Conservation (phyloP, 2,329 filamentous ascomycete species). For the Fusarium abutilonis region DNA sequence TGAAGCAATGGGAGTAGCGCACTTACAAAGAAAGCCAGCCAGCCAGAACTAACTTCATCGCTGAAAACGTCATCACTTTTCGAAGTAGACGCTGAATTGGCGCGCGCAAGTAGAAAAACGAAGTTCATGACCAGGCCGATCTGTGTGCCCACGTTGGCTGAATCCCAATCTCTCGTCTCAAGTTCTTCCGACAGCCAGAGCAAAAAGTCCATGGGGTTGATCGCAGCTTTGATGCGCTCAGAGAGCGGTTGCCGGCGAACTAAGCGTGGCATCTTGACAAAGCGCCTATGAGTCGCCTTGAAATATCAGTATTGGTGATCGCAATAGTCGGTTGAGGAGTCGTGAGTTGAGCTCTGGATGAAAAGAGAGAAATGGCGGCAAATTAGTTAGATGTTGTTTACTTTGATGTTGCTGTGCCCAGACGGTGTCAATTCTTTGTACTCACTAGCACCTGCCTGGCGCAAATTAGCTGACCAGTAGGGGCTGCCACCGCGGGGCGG, state of each 20-base stretch:
- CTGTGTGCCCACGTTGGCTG: slow-evolving; percentile 78
- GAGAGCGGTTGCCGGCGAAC: slow-evolving; percentile 81
- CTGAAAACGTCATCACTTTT: slow-evolving; percentile 84
- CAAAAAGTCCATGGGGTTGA: slow-evolving; percentile 89
- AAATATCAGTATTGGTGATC: slow-evolving; percentile 7
- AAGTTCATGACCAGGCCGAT: slow-evolving; percentile 82
- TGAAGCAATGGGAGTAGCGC: neutral
- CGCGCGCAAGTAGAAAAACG: slow-evolving; percentile 81
- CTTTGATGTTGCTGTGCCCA: slow-evolving; percentile 38
- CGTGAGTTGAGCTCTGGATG: neutral
- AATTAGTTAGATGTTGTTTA: slow-evolving; percentile 42
- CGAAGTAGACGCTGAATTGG: slow-evolving; percentile 71
- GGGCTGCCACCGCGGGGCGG: slow-evolving; percentile 33
- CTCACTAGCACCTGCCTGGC: slow-evolving; percentile 28
- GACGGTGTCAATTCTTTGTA: slow-evolving; percentile 35
- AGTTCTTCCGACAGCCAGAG: slow-evolving; percentile 94
- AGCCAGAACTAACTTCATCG: slow-evolving; percentile 71
- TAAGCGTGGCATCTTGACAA: slow-evolving; percentile 72
- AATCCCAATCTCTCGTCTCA: slow-evolving; percentile 90
- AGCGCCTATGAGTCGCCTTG: neutral
- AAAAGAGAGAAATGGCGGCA: slow-evolving; percentile 14
- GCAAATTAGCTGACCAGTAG: slow-evolving; percentile 18
- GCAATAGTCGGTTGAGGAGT: slow-evolving; percentile 1
- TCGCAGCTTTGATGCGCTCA: slow-evolving; percentile 81
- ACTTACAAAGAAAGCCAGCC: slow-evolving; percentile 68